phyloP scores from a whole-genome alignment of 306 rosid species.

The Vachellia collinsii region DNA sequence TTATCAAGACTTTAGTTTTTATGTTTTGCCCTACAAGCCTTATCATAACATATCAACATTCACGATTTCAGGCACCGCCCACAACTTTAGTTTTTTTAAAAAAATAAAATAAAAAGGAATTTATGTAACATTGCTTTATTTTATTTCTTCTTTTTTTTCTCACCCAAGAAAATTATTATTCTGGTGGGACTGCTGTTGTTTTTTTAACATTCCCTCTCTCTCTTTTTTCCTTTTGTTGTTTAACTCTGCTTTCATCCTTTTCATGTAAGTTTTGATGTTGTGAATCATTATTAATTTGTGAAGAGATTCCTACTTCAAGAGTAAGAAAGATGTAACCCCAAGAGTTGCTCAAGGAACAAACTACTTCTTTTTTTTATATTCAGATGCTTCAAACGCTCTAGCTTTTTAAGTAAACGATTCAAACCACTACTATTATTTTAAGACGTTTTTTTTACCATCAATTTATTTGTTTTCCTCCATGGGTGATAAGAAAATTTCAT shows the following conservation, averaged over 20 bases:
- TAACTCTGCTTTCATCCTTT: background rate
- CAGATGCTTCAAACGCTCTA: background rate
- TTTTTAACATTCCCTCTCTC: background rate
- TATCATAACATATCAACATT: background rate
- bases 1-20: background rate
- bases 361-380: background rate
- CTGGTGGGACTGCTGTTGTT: conserved; percentile 21
- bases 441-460: background rate
- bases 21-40: conserved; percentile 25
- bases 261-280: background rate
- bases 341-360: background rate
- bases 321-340: background rate
- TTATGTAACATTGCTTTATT: background rate
- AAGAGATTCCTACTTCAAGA: conserved; percentile 4
- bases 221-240: background rate
- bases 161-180: background rate
- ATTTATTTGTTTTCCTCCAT: background rate
- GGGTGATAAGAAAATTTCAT: background rate
- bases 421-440: background rate
- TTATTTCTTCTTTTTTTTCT: background rate
- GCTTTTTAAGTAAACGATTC: background rate
- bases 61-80: background rate
- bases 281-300: background rate
- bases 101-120: background rate
- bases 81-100: background rate